Evolutionary conservation across 108 stramenopile species (phyloP).

Genomic region (Cyclotella atomus): DNA sequence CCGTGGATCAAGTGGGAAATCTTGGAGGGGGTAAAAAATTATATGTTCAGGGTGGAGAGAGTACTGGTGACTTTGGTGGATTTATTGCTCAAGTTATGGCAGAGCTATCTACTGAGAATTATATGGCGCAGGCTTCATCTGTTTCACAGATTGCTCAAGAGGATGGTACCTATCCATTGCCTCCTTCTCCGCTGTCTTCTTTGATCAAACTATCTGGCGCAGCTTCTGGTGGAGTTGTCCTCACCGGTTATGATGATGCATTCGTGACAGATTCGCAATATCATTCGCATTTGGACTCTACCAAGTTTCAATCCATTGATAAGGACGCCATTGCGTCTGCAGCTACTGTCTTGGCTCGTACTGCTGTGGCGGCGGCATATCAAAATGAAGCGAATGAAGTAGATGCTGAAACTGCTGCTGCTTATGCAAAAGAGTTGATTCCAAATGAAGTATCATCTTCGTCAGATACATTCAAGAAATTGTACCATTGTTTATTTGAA

Average conservation of each 20-base stretch:
- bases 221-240: constrained; percentile 70
- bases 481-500: constrained; percentile 69
- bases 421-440: constrained; percentile 67
- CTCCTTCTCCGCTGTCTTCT: constrained; percentile 81
- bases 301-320: constrained; percentile 52
- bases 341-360: constrained; percentile 83
- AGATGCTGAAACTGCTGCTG: constrained; percentile 64
- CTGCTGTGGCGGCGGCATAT: constrained; percentile 83
- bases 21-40: constrained; percentile 54
- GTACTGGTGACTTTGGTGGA: constrained; percentile 50
- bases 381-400: constrained; percentile 59
- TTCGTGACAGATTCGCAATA: constrained; percentile 69
- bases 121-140: constrained; percentile 48
- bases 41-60: constrained; percentile 70
- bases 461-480: constrained; percentile 52
- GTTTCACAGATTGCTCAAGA: constrained; percentile 43
- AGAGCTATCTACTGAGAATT: constrained; percentile 48
- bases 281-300: constrained; percentile 78
- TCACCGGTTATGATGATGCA: constrained; percentile 83
- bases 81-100: constrained; percentile 76
- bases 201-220: constrained; percentile 60
- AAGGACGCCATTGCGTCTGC: constrained; percentile 77
- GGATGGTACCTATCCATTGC: constrained; percentile 56
- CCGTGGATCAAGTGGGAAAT: constrained; percentile 86
- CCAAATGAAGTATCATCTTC: constrained; percentile 57